phyloP scores from a whole-genome alignment of 768 basidiomycete species.

The Holtermannia corniformis region DNA sequence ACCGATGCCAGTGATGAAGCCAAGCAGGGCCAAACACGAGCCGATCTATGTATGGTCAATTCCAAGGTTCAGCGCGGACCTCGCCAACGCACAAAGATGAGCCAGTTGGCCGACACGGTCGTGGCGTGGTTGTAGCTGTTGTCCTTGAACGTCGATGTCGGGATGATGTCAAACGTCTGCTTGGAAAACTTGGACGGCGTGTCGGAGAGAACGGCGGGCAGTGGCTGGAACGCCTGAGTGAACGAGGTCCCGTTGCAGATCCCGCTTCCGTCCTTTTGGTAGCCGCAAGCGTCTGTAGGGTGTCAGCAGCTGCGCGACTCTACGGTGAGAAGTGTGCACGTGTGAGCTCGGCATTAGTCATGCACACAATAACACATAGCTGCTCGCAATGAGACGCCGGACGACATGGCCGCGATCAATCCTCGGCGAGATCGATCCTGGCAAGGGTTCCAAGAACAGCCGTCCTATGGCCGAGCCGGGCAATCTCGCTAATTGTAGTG shows the following conservation, averaged over 20 bases:
- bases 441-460: too few species aligned
- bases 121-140: conserved; percentile 24
- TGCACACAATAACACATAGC: too few species aligned
- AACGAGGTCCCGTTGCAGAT: conserved; percentile 35
- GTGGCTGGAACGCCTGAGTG: conserved; percentile 29
- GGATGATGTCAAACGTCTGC: conserved; percentile 23
- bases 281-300: conserved; percentile 28
- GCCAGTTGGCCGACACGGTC: conserved; percentile 22
- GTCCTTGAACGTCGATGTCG: conserved; percentile 18
- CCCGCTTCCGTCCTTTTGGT: conserved; percentile 30
- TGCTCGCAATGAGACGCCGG: too few species aligned
- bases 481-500: too few species aligned
- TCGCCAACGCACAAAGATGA: conserved; percentile 31
- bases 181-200: conserved; percentile 21
- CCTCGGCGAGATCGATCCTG: too few species aligned
- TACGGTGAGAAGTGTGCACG: not conserved
- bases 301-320: not conserved
- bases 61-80: not conserved
- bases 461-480: too few species aligned
- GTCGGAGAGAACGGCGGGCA: conserved; percentile 27
- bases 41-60: not conserved
- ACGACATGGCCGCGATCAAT: too few species aligned
- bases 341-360: too few species aligned
- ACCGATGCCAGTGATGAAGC: conserved; percentile 21
- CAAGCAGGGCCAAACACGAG: not conserved